phyloP scores from a whole-genome alignment of 1,139 yeast species.

The Yamadazyma atmosphaerica region DNA sequence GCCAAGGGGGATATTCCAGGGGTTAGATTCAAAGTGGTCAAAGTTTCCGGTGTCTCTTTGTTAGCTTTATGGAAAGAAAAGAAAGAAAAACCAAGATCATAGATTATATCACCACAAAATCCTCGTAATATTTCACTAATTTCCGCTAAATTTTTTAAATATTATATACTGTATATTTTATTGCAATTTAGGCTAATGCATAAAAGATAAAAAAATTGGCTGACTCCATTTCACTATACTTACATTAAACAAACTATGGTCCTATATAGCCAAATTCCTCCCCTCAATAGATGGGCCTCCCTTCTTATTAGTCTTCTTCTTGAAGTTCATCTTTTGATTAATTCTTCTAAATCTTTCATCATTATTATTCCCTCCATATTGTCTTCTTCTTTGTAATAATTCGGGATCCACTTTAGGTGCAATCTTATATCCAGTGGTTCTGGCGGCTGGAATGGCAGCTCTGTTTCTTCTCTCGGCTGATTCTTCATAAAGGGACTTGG shows the following conservation, averaged over 20 bases:
- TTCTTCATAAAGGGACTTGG: slow-evolving; percentile 74
- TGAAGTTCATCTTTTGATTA: slow-evolving; percentile 53
- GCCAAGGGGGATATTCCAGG: slow-evolving; percentile 99
- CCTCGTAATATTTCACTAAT: slow-evolving; percentile 1
- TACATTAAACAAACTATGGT: no score
- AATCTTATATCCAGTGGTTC: slow-evolving; percentile 84
- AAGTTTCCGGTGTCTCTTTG: slow-evolving; percentile 99
- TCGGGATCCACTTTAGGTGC: slow-evolving; percentile 76
- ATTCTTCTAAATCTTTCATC: slow-evolving; percentile 82
- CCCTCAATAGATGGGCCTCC: slow-evolving; percentile 84
- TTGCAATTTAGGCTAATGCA: slow-evolving; percentile 18
- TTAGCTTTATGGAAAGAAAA: slow-evolving; percentile 99
- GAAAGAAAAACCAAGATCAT: slow-evolving; percentile 99
- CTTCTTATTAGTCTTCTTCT: slow-evolving; percentile 52
- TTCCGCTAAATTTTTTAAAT: slow-evolving; percentile 6
- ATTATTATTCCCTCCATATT: slow-evolving; percentile 46
- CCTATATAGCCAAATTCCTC: slow-evolving; percentile 52
- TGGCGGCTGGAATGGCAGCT: slow-evolving; percentile 91
- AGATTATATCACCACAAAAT: slow-evolving; percentile 20
- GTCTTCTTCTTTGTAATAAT: slow-evolving; percentile 33
- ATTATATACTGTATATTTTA: slow-evolving; percentile 16
- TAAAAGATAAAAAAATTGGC: slow-evolving; percentile 10
- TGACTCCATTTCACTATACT: no score
- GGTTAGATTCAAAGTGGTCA: slow-evolving; percentile 99
- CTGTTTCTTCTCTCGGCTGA: slow-evolving; percentile 91